phyloP scores from a whole-genome alignment of 208 protist genomes.

The Trichomonas gallinae region DNA sequence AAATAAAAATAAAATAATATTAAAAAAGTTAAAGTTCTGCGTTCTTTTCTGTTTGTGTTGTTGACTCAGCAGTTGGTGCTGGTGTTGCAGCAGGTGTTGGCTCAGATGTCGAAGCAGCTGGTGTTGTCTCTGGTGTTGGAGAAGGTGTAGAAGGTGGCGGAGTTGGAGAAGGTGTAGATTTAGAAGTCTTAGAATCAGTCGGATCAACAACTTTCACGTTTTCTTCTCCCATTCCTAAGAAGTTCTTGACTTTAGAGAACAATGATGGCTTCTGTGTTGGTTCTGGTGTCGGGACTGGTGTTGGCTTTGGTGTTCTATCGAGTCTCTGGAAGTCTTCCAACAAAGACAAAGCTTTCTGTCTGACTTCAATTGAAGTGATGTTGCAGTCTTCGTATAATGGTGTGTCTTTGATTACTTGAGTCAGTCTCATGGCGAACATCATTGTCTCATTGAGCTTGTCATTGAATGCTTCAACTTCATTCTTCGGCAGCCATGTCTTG shows the following conservation, averaged over 20 bases:
- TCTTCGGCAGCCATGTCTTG: background rate
- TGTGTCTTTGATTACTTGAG: background rate
- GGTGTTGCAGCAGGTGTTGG: background rate
- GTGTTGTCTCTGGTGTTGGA: background rate
- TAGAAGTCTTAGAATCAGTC: background rate
- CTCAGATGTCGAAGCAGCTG: background rate
- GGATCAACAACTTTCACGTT: background rate
- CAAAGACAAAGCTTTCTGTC: background rate
- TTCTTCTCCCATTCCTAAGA: background rate
- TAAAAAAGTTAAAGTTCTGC: too few relatives aligned
- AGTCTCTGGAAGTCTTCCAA: background rate
- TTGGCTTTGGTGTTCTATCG: background rate
- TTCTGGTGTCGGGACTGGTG: background rate
- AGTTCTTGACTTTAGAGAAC: background rate
- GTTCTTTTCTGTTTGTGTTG: too few relatives aligned
- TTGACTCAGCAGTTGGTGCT: too few relatives aligned
- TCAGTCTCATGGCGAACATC: background rate
- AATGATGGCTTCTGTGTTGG: background rate
- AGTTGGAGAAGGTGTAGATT: background rate
- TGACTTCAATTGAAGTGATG: background rate
- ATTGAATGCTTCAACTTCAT: background rate
- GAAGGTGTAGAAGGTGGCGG: background rate
- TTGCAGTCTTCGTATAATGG: background rate
- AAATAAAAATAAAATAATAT: too few relatives aligned
- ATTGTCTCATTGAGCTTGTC: background rate